phyloP scores from a whole-genome alignment of 495 filamentous ascomycete species.

The Aspergillus nidulans region DNA sequence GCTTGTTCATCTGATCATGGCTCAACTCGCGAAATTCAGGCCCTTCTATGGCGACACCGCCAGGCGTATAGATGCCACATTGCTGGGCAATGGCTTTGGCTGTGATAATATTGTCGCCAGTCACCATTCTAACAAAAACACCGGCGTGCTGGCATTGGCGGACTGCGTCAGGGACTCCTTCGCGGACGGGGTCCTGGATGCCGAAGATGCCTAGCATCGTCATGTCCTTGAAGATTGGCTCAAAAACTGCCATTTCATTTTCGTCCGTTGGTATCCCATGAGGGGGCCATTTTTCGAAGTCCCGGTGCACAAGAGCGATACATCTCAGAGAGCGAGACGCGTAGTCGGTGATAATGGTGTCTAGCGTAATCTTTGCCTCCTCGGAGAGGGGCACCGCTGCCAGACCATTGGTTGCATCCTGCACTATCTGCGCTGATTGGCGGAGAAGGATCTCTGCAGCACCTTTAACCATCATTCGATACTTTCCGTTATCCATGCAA shows the following conservation, averaged over 20 bases:
- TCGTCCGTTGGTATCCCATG: slow-evolving; percentile 59
- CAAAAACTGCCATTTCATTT: slow-evolving; percentile 73
- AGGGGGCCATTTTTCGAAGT: slow-evolving; percentile 88
- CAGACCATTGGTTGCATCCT: slow-evolving; percentile 61
- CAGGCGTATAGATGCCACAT: slow-evolving; percentile 73
- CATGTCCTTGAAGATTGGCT: slow-evolving; percentile 76
- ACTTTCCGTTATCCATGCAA: slow-evolving; percentile 59
- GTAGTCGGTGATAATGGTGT: slow-evolving; percentile 66
- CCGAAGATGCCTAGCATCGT: slow-evolving; percentile 75
- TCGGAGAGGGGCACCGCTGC: slow-evolving; percentile 49
- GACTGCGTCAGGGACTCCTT: slow-evolving; percentile 75
- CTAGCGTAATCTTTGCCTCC: slow-evolving; percentile 56
- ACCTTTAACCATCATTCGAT: slow-evolving; percentile 76
- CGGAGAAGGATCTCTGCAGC: slow-evolving; percentile 81
- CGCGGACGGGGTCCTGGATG: slow-evolving; percentile 82
- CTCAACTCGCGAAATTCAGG: slow-evolving; percentile 70
- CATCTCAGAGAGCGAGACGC: slow-evolving; percentile 79
- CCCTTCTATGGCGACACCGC: slow-evolving; percentile 79
- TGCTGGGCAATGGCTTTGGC: slow-evolving; percentile 79
- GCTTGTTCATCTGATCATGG: slow-evolving; percentile 58
- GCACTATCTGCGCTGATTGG: slow-evolving; percentile 65
- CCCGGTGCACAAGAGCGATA: slow-evolving; percentile 80
- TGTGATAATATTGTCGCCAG: slow-evolving; percentile 80
- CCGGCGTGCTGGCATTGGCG: slow-evolving; percentile 68
- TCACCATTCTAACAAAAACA: slow-evolving; percentile 87